Base-by-base conservation (phyloP, 441 rosid genomes). In the Aquilaria agallochum region DNA sequence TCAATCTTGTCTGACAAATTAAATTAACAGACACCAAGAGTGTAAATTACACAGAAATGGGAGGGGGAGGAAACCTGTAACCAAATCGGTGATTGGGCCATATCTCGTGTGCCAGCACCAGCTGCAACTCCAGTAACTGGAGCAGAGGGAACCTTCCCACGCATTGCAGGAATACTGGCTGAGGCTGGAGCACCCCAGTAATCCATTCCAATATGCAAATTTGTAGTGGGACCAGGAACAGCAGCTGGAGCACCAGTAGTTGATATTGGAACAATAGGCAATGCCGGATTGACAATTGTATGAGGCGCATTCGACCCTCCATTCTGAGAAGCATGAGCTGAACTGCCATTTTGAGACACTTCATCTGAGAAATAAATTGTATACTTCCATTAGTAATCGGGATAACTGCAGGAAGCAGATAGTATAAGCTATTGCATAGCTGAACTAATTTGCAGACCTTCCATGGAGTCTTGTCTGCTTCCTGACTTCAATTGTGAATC, bases 171-270 rank as follows among this genome's bases (percentile, higher is more conserved):
- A 47, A 87, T 68, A 67, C 68, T 71, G 33, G 88, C 55, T 58
- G 92, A 72, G 67, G 87, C 76, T 60, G 92, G 85, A 59, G 88
- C 75, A 33, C 91, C 87, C 99, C 99, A 94, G 55, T 82, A 94
- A 50, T 91, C 99, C 97, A 91, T 89, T 67, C 99, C 96, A 67
- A 91, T 89, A 61, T 95, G 92, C 71, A 95, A 78, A 80, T 87
- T 91, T 63, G 97, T 92, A 7, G 96, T 71, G 36, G 97, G 97
- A 15, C 94, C 90, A 52, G 89, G 82, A 71, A 81, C 73, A 66
- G 83, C 90, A 62, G 80, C 78, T 13, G 80, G 76, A 44, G 80
- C 66, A 58, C 80, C 82, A 34, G 86, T 11, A 59, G 79, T 73
- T 69, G 95, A 58, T 63, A 85, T 73, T 53, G 91, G 80, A 46